Base-by-base conservation (phyloP, 2,329 filamentous ascomycete species). In the Sarocladiaceae sp. region DNA sequence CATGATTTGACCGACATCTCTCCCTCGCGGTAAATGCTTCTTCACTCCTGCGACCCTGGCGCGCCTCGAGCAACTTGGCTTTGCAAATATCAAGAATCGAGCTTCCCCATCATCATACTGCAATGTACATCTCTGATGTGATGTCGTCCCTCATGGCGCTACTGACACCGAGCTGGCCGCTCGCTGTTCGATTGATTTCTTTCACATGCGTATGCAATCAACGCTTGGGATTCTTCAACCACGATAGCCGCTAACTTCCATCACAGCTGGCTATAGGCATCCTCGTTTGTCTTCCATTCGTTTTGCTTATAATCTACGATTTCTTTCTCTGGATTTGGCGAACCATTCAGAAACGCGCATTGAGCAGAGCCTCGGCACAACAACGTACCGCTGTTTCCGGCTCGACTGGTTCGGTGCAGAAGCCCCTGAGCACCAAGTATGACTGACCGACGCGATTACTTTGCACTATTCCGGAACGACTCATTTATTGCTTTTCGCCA, bases 271-370 rank as follows among this genome's bases (percentile, higher is more conserved):
- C 65, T 3, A 64, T 79, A 20, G 74, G 76, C 31, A 62, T 79
- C 0, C 63, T 74, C 10, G 71, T 78, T 39, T 66, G 74, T 37
- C 54, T 76, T 0, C 79, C 79, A 2, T 62, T 79, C 26, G 53
- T 72, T 26, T 61, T 70, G n/a, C 63, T 81, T 26, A 68, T 82
- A 53, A 55, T 71, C 26, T 72, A 79, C 57, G 79, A 83, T 59
- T 60, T 82, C 47, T 61, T 66, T 23, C 67, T 82, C 26, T 82
- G 78, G 77, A 56, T 77, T 36, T 82, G 75, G 71, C 72, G 79
- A 57, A 67, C 44, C 13, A 18, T 48, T 33, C 44, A 33, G 28
- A 48, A 20, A n/a, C 10, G 20, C 18, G 26, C 28, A 4, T 33
- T 33, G 26, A 33, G 18, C 44, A 33, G 17, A n/a, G 26, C 44